These are phyloP conservation scores for Punica granatum DNA, from an alignment of 345 rosid genomes.

Conservation along the genomic window DNA sequence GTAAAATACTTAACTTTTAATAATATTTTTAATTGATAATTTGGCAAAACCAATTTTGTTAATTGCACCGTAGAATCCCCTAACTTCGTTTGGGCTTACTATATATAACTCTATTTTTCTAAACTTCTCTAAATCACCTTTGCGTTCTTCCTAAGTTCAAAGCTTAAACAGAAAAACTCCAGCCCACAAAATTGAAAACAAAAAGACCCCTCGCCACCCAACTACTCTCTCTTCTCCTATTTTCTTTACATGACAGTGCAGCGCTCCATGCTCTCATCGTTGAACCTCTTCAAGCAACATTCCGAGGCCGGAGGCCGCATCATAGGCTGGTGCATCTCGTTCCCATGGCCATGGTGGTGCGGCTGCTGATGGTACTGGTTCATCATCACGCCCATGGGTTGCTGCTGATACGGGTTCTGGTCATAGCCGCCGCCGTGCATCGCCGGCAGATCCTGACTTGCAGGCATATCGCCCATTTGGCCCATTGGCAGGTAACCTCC, in stretches of 20 bases:
- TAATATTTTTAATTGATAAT: too few species aligned
- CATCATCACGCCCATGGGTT: slow-evolving; percentile 65
- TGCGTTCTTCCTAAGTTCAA: too few species aligned
- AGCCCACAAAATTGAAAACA: not conserved
- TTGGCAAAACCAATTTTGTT: too few species aligned
- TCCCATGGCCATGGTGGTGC: slow-evolving; percentile 23
- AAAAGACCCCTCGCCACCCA: not conserved
- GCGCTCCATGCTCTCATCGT: slow-evolving; percentile 80
- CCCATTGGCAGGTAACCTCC: slow-evolving; percentile 22
- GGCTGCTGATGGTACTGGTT: slow-evolving; percentile 39
- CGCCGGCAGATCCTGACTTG: slow-evolving; percentile 68
- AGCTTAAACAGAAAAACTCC: not conserved
- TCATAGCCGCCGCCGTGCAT: slow-evolving; percentile 46
- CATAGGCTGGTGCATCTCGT: slow-evolving; percentile 75
- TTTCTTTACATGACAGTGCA: slow-evolving; percentile 76
- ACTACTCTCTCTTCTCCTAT: not conserved
- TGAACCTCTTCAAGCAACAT: slow-evolving; percentile 58
- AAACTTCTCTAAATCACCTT: too few species aligned
- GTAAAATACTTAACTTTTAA: too few species aligned
- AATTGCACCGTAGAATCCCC: too few species aligned
- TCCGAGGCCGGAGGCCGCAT: slow-evolving; percentile 48
- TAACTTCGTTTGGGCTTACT: too few species aligned
- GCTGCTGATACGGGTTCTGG: slow-evolving; percentile 39
- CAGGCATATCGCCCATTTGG: slow-evolving; percentile 30
- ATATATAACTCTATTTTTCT: too few species aligned